Percentiles rank a stretch among this genome's conserved stretches.
phyloP scores from a whole-genome alignment of 1,139 yeast genomes.

The Taiozyma onychis region DNA sequence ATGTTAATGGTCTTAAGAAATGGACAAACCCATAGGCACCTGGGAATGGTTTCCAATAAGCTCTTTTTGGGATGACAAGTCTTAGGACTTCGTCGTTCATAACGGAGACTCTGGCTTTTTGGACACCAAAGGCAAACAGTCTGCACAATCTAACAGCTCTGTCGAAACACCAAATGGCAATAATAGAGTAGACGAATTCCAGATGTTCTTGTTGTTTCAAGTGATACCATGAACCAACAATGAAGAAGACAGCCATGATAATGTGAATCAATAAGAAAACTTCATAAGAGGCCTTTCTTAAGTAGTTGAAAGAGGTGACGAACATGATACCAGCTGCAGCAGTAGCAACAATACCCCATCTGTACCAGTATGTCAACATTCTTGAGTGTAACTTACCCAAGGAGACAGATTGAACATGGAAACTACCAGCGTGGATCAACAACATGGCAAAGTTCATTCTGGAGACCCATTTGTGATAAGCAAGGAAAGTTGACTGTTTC shows the following conservation, averaged over 20 bases:
- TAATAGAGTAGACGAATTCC: slow-evolving; percentile 14
- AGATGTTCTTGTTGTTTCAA: slow-evolving; percentile 31
- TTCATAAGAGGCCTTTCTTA: slow-evolving; percentile 57
- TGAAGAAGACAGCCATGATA: slow-evolving; percentile 43
- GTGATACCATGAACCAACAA: slow-evolving; percentile 56
- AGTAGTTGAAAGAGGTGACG: slow-evolving; percentile 36
- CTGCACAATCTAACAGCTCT: slow-evolving; percentile 27
- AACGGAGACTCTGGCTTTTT: slow-evolving; percentile 38
- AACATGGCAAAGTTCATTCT: slow-evolving; percentile 37
- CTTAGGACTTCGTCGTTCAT: slow-evolving; percentile 42
- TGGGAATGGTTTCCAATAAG: slow-evolving; percentile 27
- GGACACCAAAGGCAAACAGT: slow-evolving; percentile 28
- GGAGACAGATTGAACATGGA: slow-evolving; percentile 16
- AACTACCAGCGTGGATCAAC: slow-evolving; percentile 32
- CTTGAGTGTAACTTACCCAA: slow-evolving; percentile 10
- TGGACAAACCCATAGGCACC: slow-evolving; percentile 34
- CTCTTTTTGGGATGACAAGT: slow-evolving; percentile 26
- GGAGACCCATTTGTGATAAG: slow-evolving; percentile 63
- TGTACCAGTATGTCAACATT: slow-evolving; percentile 10
- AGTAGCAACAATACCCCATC: slow-evolving; percentile 44
- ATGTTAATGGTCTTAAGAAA: slow-evolving; percentile 36
- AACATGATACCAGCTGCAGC: slow-evolving; percentile 35
- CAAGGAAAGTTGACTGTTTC: slow-evolving; percentile 54
- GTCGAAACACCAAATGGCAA: slow-evolving; percentile 34
- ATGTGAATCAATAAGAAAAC: slow-evolving; percentile 55